These are phyloP conservation scores for Pilobolus umbonatus DNA, from an alignment of 192 early-diverging fungal genomes.

Conservation along the genomic window DNA sequence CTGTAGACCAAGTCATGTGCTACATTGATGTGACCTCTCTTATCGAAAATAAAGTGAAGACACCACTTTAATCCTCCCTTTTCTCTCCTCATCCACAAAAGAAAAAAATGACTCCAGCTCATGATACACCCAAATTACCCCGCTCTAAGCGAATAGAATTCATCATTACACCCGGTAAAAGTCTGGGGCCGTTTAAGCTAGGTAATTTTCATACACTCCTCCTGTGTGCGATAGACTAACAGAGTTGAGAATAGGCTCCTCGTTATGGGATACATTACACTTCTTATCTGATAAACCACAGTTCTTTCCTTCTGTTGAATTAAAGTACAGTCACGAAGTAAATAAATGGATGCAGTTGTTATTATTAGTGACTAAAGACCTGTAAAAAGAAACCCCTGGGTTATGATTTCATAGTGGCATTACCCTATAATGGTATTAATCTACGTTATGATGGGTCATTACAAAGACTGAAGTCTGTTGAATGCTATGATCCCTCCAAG, in stretches of 20 bases:
- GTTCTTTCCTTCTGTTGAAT: constrained; percentile 53
- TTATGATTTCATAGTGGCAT: constrained; percentile 15
- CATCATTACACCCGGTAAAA: constrained; percentile 46
- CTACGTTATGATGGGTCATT: constrained; percentile 15
- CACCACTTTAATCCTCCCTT: too few species aligned
- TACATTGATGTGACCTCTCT: too few species aligned
- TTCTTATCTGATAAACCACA: constrained; percentile 45
- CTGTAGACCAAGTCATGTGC: too few species aligned
- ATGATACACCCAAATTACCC: constrained; percentile 3
- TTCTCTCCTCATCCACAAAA: neutral
- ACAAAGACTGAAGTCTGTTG: constrained; percentile 46
- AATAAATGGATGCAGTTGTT: constrained; percentile 2
- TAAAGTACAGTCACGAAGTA: constrained; percentile 62
- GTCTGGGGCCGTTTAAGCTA: constrained; percentile 47
- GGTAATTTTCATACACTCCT: constrained; percentile 30
- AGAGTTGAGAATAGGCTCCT: too few species aligned
- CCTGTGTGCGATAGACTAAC: neutral
- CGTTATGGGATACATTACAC: constrained; percentile 55
- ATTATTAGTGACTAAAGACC: constrained; percentile 40
- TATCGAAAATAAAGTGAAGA: too few species aligned
- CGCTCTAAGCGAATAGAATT: constrained; percentile 39
- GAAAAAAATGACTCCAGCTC: neutral
- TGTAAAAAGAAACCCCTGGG: constrained; percentile 11
- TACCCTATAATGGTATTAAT: constrained; percentile 10
- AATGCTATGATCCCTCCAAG: constrained; percentile 53